Base-by-base conservation (phyloP, 2,329 filamentous ascomycete genomes). In the Aspergillus fructus region DNA sequence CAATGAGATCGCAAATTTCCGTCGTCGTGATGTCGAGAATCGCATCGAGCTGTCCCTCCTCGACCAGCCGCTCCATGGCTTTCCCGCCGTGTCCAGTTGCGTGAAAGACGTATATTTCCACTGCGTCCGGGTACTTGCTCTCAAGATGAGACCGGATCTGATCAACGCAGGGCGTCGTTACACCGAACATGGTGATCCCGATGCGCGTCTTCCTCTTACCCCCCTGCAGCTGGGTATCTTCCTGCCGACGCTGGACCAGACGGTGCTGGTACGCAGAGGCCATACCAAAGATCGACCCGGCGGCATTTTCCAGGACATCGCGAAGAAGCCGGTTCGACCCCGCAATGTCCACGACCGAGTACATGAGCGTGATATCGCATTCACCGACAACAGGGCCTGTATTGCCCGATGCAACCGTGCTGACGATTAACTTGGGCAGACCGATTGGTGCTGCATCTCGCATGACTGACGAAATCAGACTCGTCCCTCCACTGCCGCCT, bases 101-200 rank as follows among this genome's bases (percentile, higher is more conserved):
- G 64, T 90, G 87, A 66, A 90, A 90, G 2, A 89, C 78, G 62
- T 84, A 87, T 2, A 82, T 79, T 62, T 89, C 87, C 83, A 78
- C 2, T 4, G 27, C 9, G 9, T 30, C 27, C 68, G 49, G 23
- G 3, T 73, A 45, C 4, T 49, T 70, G 1, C 69, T 59, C 51
- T 83, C 77, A 0, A 89, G 76, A 46, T 81, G 71, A 1, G 70
- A 63, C 0, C 85, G 79, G 2, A 87, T 81, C 1, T 69, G 72
- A 47, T 86, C 82, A 0, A 86, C 87, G 11, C 82, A 83, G 0
- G 87, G 86, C 0, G 87, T 90, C 0, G 88, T 91, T 6, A 90
- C 87, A 2, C 88, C 88, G 66, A 90, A 90, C 88, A 90, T 90
- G 2, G 87, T 89, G 23, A 90, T 81, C 0, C 81, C 88, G 6